Evolutionary conservation across 768 basidiomycete genomes (phyloP), one percentile per base, ranked within the genome.

Genomic region (Hygrocybe punicea): DNA sequence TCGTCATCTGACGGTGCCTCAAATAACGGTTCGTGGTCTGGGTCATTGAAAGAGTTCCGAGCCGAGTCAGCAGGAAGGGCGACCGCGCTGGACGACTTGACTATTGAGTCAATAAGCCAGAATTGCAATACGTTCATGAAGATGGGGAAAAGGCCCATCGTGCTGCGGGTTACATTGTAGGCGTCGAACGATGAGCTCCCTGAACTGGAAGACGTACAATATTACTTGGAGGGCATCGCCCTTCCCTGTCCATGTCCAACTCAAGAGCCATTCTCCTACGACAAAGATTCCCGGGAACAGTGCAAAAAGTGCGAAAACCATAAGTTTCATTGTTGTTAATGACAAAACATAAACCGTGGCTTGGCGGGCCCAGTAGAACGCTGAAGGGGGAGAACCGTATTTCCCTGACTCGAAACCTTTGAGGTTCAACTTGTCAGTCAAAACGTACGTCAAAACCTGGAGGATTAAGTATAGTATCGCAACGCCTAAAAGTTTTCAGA

Each of bases 51-150:
- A 0, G 73, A 69, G 35, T 72, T 67, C 16, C 78, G 68, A 1
- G 11, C 24, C 13, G 72, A 65, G 56, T 77, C 73, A 1, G 77
- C 48, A 19, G 76, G 80, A 19, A 81, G 67, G 21, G 74, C 65
- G 3, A 78, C 64, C 8, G 73, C 61, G 25, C 69, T 65, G 8
- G 84, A 83, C 1, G 86, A 86, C 72, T 94, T 94, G 67, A 94
- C 90, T 52, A 94, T 93, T 0, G 90, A 89, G 73, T 97, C 93
- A 57, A 97, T 94, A 51, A 97, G 76, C 85, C 94, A 94, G 79
- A 98, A 98, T 68, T 98, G 96, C 10, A 92, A 63, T 36, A 93
- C 73, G 69, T 93, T 93, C 90, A 92, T 91, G 42, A 85, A 73
- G 62, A 90, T 88, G 1, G 93, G 94, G 73, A 95, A 93, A 51